Evolutionary conservation across 306 rosid species (phyloP).

Genomic region (Geum urbanum): DNA sequence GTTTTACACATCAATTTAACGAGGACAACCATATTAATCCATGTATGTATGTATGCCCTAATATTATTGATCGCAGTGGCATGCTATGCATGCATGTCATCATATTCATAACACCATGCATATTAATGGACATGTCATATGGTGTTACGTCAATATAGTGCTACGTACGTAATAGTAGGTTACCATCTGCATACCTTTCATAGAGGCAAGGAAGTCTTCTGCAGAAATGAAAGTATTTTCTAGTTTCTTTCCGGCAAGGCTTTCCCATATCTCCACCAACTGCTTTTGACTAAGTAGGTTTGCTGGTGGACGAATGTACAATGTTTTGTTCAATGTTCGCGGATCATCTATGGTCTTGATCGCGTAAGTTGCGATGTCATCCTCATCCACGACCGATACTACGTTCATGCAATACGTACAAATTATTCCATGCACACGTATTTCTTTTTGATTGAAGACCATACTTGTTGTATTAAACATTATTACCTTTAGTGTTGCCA

Average conservation of each 20-base stretch:
- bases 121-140: background rate
- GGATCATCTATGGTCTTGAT: constrained; percentile 74
- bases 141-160: too few relatives aligned
- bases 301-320: constrained; percentile 67
- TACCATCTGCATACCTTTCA: too few relatives aligned
- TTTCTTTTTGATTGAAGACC: too few relatives aligned
- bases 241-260: constrained; percentile 44
- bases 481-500: constrained; percentile 76
- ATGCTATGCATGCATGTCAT: too few relatives aligned
- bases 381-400: constrained; percentile 61
- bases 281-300: constrained; percentile 65
- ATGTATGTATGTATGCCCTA: too few relatives aligned
- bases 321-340: constrained; percentile 70
- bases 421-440: too few relatives aligned
- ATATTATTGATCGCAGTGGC: too few relatives aligned
- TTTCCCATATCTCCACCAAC: constrained; percentile 68
- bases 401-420: background rate
- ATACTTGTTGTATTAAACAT: too few relatives aligned
- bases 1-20: too few relatives aligned
- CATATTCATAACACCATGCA: too few relatives aligned
- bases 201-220: constrained; percentile 52
- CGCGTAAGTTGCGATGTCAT: constrained; percentile 64
- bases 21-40: too few relatives aligned
- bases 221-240: constrained; percentile 41
- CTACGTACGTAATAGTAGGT: too few relatives aligned